Base-by-base conservation (phyloP, 78 protist species). In the Neovahlkampfia damariscottae region DNA sequence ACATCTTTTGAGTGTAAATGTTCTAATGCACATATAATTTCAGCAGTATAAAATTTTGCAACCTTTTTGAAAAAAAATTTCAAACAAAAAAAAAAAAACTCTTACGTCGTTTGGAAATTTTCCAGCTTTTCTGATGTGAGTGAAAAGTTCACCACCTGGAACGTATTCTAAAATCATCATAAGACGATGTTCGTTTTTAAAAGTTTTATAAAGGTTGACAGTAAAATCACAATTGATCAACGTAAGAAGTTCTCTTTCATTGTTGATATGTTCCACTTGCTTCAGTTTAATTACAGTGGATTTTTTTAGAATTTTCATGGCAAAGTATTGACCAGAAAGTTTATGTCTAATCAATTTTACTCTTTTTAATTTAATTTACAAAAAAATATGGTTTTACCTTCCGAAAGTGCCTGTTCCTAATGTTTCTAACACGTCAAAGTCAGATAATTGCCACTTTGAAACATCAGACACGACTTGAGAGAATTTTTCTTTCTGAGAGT, bases 91-190 rank as follows among this genome's bases (percentile, higher is more conserved):
- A 39, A 67, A 34, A 28, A 34, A 31, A 34, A 4, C 4, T 9
- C 40, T n/a, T 34, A 75, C 79, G 6, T 75, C 79, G 72, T 72
- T 35, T 27, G 84, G 41, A 59, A 90, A 90, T 19, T 80, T 34
- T 40, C 84, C 86, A 3, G 79, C 67, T 68, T 67, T 41, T 0
- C 84, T 34, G 32, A 86, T 34, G 36, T 84, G 91, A 29, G 84
- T 34, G 66, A 93, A 93, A 19, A 93, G 37, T 70, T 93, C 97
- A 0, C 97, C 97, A 0, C 97, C 97, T 28, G 9, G 10, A 5
- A 85, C 75, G 27, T 73, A 90, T 77, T 93, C 95, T n/a, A 85
- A 40, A 29, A 88, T 40, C 40, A 90, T 29, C 79, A 89, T 89
- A 10, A 93, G 79, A 41, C 78, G 50, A 27, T 1, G 34, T 5